Conservation (phyloP, 2,329 filamentous ascomycete genomes). For the Aspergillus thermomutatus region DNA sequence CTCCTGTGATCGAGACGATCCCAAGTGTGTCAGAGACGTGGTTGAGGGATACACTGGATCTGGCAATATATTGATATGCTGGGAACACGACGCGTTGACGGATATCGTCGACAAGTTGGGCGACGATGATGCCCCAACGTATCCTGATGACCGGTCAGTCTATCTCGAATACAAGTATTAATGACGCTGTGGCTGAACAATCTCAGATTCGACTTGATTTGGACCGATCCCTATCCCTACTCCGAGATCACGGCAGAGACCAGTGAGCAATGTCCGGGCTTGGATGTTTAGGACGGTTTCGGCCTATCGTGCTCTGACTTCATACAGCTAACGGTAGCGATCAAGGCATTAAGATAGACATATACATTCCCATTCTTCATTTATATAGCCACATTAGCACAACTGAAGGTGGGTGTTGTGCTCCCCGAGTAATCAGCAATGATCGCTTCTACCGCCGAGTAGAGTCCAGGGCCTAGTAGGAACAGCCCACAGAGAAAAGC, state of each 20-base stretch:
- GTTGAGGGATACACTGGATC: conserved; percentile 47
- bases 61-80: conserved; percentile 61
- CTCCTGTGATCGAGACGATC: conserved; percentile 55
- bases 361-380: not conserved
- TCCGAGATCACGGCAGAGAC: conserved; percentile 43
- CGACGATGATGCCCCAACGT: conserved; percentile 47
- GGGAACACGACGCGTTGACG: conserved; percentile 55
- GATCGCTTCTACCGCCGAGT: conserved; percentile 52
- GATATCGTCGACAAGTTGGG: conserved; percentile 54
- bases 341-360: not conserved
- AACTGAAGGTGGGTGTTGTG: conserved; percentile 48
- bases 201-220: conserved; percentile 53
- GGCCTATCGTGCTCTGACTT: too few relatives aligned
- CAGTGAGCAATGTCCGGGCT: conserved; percentile 53
- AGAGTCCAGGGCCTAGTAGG: conserved; percentile 50
- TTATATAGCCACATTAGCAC: conserved; percentile 49
- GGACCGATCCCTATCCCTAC: conserved; percentile 55
- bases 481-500: conserved; percentile 48
- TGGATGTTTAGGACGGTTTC: conserved; percentile 38
- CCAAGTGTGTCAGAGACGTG: conserved; percentile 51
- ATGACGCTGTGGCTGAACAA: conserved; percentile 2
- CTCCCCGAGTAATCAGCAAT: conserved; percentile 48
- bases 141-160: conserved; percentile 47
- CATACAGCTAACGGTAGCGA: not conserved
- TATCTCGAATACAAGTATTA: not conserved